A percentile compares a stretch with the other conserved stretches of the same genome.
phyloP scores from a whole-genome alignment of 768 basidiomycete genomes.

The Lactarius sanguifluus region DNA sequence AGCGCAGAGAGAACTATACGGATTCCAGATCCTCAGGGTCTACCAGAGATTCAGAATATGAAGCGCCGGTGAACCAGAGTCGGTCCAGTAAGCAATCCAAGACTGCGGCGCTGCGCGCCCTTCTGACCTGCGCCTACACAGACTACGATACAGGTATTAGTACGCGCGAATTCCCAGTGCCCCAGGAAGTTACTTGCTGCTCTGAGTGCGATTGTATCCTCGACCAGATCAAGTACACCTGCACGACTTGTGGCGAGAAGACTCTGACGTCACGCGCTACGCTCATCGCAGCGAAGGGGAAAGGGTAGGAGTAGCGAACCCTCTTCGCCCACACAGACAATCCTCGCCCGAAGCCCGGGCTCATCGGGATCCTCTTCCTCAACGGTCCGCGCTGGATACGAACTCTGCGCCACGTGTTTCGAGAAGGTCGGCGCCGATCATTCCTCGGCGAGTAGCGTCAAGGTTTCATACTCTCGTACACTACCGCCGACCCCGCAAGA shows the following conservation, averaged over 20 bases:
- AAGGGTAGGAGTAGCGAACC: constrained; percentile 49
- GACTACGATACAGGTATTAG: constrained; percentile 37
- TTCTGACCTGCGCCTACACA: neutral
- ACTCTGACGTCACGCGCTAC: constrained; percentile 38
- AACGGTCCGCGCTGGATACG: constrained; percentile 55
- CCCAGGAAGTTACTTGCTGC: constrained; percentile 71
- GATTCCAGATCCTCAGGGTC: constrained; percentile 7
- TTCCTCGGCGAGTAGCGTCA: constrained; percentile 49
- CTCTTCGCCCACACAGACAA: constrained; percentile 26
- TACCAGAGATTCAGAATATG: constrained; percentile 17
- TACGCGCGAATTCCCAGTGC: constrained; percentile 49
- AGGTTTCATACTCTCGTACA: constrained; percentile 45
- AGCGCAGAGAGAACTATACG: constrained; percentile 15
- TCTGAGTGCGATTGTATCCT: constrained; percentile 75
- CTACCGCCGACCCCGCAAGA: constrained; percentile 39
- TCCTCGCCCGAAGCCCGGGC: constrained; percentile 14
- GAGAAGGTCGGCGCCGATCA: constrained; percentile 76
- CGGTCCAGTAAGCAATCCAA: constrained; percentile 9
- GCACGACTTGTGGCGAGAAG: constrained; percentile 84
- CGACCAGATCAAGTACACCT: constrained; percentile 84
- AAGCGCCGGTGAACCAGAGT: constrained; percentile 1
- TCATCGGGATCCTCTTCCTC: constrained; percentile 25
- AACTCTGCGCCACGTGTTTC: constrained; percentile 81
- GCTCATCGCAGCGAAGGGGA: constrained; percentile 43
- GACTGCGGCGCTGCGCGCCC: neutral